phyloP scores from a whole-genome alignment of 2,329 filamentous ascomycete species.

The Penicillium frequentans region DNA sequence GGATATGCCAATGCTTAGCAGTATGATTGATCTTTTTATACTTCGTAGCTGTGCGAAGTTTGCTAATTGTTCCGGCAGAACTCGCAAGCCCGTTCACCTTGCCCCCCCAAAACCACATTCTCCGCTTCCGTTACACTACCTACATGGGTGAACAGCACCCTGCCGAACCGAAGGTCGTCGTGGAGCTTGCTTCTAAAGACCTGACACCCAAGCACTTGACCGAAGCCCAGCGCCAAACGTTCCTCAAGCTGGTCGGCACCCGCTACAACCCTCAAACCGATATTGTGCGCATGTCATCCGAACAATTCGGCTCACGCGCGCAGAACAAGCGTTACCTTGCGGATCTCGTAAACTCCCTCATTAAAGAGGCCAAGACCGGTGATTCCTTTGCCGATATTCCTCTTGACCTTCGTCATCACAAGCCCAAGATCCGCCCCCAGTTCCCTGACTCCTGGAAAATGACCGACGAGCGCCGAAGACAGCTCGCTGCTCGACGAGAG shows the following conservation, averaged over 20 bases:
- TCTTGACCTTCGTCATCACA: slow-evolving; percentile 83
- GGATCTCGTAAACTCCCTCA: slow-evolving; percentile 71
- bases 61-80: slow-evolving; percentile 53
- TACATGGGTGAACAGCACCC: slow-evolving; percentile 95
- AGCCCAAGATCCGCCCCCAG: slow-evolving; percentile 61
- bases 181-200: slow-evolving; percentile 79
- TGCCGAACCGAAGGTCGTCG: slow-evolving; percentile 87
- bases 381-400: slow-evolving; percentile 90
- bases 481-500: slow-evolving; percentile 64
- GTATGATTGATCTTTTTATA: slow-evolving; percentile 54
- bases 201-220: slow-evolving; percentile 61
- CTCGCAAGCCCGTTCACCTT: slow-evolving; percentile 82
- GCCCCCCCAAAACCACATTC: slow-evolving; percentile 60
- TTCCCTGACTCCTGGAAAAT: slow-evolving; percentile 86
- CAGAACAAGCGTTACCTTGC: slow-evolving; percentile 97
- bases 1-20: slow-evolving; percentile 89
- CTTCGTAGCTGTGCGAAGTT: background rate
- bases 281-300: slow-evolving; percentile 84
- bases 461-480: slow-evolving; percentile 65
- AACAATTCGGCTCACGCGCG: slow-evolving; percentile 81
- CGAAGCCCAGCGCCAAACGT: slow-evolving; percentile 69
- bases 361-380: slow-evolving; percentile 74
- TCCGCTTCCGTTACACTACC: slow-evolving; percentile 94
- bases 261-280: slow-evolving; percentile 85
- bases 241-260: slow-evolving; percentile 81